Conservation (phyloP, 2,329 filamentous ascomycete species). For the Talaromyces sp. region DNA sequence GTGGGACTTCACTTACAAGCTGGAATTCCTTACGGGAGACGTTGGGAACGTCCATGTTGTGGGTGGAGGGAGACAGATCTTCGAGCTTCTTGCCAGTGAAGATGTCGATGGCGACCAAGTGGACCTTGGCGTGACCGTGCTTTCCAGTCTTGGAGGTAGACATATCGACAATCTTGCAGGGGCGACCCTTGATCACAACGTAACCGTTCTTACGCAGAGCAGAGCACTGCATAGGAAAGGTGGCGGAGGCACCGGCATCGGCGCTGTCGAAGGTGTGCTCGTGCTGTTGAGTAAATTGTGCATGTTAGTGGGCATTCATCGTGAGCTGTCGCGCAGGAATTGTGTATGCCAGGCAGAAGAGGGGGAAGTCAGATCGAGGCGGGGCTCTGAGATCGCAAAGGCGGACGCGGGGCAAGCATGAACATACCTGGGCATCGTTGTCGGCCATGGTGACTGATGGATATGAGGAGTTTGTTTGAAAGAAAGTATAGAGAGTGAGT, state of each 20-base stretch:
- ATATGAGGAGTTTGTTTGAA: slow-evolving; percentile 10
- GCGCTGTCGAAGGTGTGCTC: slow-evolving; percentile 82
- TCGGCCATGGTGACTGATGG: slow-evolving; percentile 59
- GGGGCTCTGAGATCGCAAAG: slow-evolving; percentile 21
- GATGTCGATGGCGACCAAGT: slow-evolving; percentile 96
- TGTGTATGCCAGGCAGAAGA: slow-evolving; percentile 6
- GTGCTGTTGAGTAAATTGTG: slow-evolving; percentile 48
- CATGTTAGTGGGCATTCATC: neutral
- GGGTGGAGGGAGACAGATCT: slow-evolving; percentile 96
- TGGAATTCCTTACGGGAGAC: slow-evolving; percentile 87
- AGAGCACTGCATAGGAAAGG: slow-evolving; percentile 98
- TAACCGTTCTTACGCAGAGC: slow-evolving; percentile 98
- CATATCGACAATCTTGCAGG: slow-evolving; percentile 99
- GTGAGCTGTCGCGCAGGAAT: neutral
- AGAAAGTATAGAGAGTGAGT: slow-evolving; percentile 4
- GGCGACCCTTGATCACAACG: slow-evolving; percentile 97
- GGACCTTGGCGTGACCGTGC: slow-evolving; percentile 99
- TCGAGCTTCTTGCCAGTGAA: slow-evolving; percentile 99
- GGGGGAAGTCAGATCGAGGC: slow-evolving; percentile 5
- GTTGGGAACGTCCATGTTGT: slow-evolving; percentile 83
- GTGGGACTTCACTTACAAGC: slow-evolving; percentile 64
- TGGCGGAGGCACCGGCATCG: slow-evolving; percentile 92
- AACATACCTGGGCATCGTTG: slow-evolving; percentile 59
- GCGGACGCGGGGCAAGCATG: slow-evolving; percentile 29
- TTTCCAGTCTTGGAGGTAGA: slow-evolving; percentile 99